These are phyloP conservation scores for Agroathelia rolfsii DNA, from an alignment of 1,284 basidiomycete species.

Conservation along the genomic window DNA sequence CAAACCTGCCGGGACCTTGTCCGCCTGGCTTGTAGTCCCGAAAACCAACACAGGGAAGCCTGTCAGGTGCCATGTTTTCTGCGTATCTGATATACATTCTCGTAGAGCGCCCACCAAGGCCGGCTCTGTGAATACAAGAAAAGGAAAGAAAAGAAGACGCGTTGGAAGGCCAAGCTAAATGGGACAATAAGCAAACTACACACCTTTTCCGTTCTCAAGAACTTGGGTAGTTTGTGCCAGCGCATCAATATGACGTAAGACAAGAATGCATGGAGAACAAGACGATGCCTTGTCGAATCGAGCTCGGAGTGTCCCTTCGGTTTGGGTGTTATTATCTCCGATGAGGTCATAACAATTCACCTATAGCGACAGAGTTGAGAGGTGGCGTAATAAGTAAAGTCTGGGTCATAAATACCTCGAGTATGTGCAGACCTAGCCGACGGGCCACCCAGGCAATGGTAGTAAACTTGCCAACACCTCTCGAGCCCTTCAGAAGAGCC, in stretches of 20 bases:
- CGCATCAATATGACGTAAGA: conserved; percentile 82
- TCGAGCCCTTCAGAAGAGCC: conserved; percentile 64
- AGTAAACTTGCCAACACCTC: conserved; percentile 71
- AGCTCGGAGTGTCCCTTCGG: conserved; percentile 68
- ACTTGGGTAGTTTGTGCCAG: conserved; percentile 65
- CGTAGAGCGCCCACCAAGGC: conserved; percentile 50
- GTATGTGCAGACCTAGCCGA: conserved; percentile 63
- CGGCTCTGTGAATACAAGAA: conserved; percentile 37
- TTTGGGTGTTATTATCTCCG: conserved; percentile 73
- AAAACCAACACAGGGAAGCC: conserved; percentile 66
- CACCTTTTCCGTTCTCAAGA: conserved; percentile 62
- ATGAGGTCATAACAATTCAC: conserved; percentile 82
- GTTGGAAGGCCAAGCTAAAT: neutral
- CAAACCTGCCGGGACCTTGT: conserved; percentile 58
- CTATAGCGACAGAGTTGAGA: conserved; percentile 28
- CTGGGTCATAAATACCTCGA: conserved; percentile 48
- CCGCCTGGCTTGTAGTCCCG: conserved; percentile 67
- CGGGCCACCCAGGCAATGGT: conserved; percentile 48
- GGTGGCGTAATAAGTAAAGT: neutral
- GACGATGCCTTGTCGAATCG: conserved; percentile 72
- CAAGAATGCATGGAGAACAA: conserved; percentile 80
- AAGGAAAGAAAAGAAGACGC: conserved; percentile 1
- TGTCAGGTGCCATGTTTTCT: conserved; percentile 43
- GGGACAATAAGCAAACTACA: conserved; percentile 7
- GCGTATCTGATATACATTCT: conserved; percentile 55